Evolutionary conservation across 179 eudicot genomes (phyloP), one percentile per base, ranked within the genome.

Genomic region (Patellifolia procumbens): DNA sequence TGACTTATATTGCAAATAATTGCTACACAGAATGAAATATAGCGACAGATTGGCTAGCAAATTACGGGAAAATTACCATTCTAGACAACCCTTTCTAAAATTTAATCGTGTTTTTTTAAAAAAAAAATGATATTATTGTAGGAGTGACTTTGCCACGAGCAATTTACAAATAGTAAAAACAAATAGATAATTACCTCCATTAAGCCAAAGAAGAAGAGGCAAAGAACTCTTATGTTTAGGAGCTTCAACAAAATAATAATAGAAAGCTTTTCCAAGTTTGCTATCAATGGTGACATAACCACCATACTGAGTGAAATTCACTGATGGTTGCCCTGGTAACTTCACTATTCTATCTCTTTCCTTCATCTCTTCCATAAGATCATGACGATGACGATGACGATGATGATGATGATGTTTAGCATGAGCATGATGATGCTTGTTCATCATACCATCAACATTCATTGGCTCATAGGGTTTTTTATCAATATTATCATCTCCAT

Each of bases 181-280:
- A n/a, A n/a, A n/a, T n/a, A 60, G 10, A 5, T 11, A 39, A 42
- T 7, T 80, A 85, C 88, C 91, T 88, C 91, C 91, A 86, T 88
- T 89, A 19, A 89, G 81, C 91, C 91, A 89, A 31, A 89, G 84
- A n/a, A 89, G 88, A 9, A 89, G 84, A 42, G 92, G 91, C 76
- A 81, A 84, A 69, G 70, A 67, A 5, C 29, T 56, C 31, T 53
- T 74, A 29, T 24, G 32, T 4, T 83, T 72, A 42, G 79, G 43
- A 20, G 89, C 78, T 76, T 87, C 88, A 0, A 78, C 77, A 53
- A 89, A 83, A 61, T 87, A 89, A 55, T 89, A 89, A 68, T 87
- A 87, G 15, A 87, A 80, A 7, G 89, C 88, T 39, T 84, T 72
- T 12, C 90, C 90, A 32, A 80, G 81, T 28, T 68, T 74, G 0